These are phyloP conservation scores for Fraxinus pennsylvanica DNA, from an alignment of 257 asterid genomes.

Conservation along the genomic window DNA sequence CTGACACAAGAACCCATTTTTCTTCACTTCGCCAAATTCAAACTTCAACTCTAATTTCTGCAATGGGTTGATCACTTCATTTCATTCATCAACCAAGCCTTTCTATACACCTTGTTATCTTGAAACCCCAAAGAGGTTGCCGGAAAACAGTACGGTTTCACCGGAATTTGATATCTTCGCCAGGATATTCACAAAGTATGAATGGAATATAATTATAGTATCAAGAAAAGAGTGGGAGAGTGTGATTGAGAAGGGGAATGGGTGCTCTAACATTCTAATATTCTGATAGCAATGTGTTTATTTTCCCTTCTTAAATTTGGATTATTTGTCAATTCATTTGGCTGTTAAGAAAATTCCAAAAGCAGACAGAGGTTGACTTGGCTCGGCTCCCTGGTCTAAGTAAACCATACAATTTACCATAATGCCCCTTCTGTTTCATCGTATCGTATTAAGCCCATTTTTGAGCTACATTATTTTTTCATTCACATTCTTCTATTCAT, in stretches of 20 bases:
- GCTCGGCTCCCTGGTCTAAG: not conserved
- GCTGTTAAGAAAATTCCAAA: not conserved
- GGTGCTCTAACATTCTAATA: not conserved
- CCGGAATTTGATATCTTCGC: not conserved
- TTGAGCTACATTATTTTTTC: no score
- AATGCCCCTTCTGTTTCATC: not conserved
- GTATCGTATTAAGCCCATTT: no score
- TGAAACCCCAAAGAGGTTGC: slow-evolving; percentile 32
- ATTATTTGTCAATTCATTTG: not conserved
- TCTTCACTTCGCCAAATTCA: slow-evolving; percentile 37
- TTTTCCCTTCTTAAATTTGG: not conserved
- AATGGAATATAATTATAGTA: slow-evolving; percentile 17
- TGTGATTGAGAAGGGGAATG: slow-evolving; percentile 6
- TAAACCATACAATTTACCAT: not conserved
- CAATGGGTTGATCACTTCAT: slow-evolving; percentile 17
- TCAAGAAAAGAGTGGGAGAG: slow-evolving; percentile 5
- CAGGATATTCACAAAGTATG: slow-evolving; percentile 19
- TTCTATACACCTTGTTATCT: not conserved
- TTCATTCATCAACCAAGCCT: slow-evolving; percentile 8
- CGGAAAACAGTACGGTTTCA: slow-evolving; percentile 15
- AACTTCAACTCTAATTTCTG: slow-evolving; percentile 35
- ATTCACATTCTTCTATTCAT: no score
- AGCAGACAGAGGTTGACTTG: not conserved
- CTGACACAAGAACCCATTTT: slow-evolving; percentile 70
- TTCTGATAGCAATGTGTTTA: slow-evolving; percentile 16